These are phyloP conservation scores for Didymella sp. DNA, from an alignment of 2,329 filamentous ascomycete genomes.

Conservation along the genomic window DNA sequence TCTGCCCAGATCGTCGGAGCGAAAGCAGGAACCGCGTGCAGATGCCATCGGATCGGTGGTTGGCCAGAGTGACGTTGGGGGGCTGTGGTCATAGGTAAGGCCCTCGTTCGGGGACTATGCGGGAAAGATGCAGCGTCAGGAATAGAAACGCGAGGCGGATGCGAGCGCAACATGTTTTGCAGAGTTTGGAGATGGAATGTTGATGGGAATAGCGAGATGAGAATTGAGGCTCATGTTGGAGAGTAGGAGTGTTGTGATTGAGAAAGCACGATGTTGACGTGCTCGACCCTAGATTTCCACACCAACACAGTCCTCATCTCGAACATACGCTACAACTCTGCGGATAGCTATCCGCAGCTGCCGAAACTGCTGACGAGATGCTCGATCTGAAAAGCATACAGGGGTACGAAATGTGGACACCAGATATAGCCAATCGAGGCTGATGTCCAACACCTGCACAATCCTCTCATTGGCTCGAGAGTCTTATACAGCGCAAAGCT, in stretches of 20 bases:
- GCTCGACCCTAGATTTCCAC: background rate
- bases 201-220: background rate
- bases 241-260: background rate
- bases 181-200: background rate
- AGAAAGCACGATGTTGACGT: background rate
- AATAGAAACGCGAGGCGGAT: slow-evolving; percentile 16
- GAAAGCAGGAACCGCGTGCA: slow-evolving; percentile 7
- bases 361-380: slow-evolving; percentile 3
- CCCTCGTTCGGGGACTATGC: slow-evolving; percentile 18
- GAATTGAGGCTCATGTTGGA: background rate
- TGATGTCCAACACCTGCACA: background rate
- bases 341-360: background rate
- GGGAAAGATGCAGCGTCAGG: slow-evolving; percentile 5
- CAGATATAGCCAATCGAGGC: slow-evolving; percentile 15
- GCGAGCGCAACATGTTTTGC: background rate
- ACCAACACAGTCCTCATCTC: background rate
- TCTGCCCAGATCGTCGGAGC: slow-evolving; percentile 5
- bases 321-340: background rate
- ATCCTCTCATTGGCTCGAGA: slow-evolving; percentile 5
- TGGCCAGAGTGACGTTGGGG: background rate
- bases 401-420: slow-evolving; percentile 16
- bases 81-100: slow-evolving; percentile 13
- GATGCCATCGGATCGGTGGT: slow-evolving; percentile 4
- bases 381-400: slow-evolving; percentile 3
- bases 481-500: slow-evolving; percentile 15